phyloP scores from a whole-genome alignment of 2,329 filamentous ascomycete genomes.

The Cercospora sp. region DNA sequence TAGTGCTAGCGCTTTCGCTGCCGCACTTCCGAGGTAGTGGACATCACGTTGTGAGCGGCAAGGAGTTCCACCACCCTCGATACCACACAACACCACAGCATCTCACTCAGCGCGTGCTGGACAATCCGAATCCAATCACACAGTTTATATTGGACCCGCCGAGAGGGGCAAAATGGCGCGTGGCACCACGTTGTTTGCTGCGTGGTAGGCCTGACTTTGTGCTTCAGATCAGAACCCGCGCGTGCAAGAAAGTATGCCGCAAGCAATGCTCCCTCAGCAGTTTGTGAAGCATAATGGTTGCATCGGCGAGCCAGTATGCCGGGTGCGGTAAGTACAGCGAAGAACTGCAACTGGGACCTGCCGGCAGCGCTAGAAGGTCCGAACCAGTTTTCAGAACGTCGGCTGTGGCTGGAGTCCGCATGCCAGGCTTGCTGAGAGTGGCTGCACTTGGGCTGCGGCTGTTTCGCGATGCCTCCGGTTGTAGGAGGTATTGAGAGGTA shows the following conservation, averaged over 20 bases:
- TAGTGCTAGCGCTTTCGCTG: not conserved
- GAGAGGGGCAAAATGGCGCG: not conserved
- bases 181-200: conserved; percentile 16
- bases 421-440: not conserved
- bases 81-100: not conserved
- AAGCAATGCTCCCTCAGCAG: not conserved
- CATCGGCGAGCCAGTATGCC: not conserved
- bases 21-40: not conserved
- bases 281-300: not conserved
- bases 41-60: not conserved
- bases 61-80: not conserved
- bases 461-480: not conserved
- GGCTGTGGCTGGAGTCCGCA: not conserved
- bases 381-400: not conserved
- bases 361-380: not conserved
- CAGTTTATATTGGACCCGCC: not conserved
- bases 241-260: not conserved
- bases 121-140: not conserved
- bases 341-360: not conserved
- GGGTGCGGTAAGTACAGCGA: not conserved
- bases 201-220: conserved; percentile 1
- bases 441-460: not conserved
- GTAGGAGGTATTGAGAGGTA: not conserved
- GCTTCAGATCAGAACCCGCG: not conserved
- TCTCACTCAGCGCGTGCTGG: not conserved